Evolutionary conservation across 306 rosid genomes (phyloP), one percentile per base, ranked within the genome.

Genomic region (Vigna radiata): DNA sequence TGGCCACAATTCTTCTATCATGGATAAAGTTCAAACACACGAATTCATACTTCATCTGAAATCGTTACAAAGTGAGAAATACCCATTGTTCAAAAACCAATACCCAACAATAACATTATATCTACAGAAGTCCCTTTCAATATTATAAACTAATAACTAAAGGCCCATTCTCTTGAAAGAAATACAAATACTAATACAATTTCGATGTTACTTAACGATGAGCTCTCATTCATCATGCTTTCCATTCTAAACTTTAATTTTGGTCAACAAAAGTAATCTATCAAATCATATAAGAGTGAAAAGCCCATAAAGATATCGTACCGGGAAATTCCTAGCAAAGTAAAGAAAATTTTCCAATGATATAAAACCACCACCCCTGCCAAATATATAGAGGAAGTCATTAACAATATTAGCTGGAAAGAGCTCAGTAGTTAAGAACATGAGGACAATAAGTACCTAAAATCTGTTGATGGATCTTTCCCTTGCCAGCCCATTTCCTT

Each of bases 401-500:
- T 88, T 68, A 79, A 78, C 36, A 72, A 67, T 25, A 37, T 37
- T 46, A 16, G 21, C 75, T 63, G 44, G 25, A 61, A 44, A 58
- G 60, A 63, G 49, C 53, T 36, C 68, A 59, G 68, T 60, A 82
- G 61, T 65, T 15, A 66, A 31, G 41, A 75, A 33, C 19, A 82
- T 27, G 33, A 78, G 63, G 62, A 39, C 56, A 54, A 23, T 68
- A 75, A 66, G 78, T 68, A 95, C 99, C 99, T 90, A 85, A 95
- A 95, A 85, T 95, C 99, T 56, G 99, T 95, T 70, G 99, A 95
- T 43, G 99, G 99, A 82, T 95, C 99, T 83, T 95, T 95, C 78
- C 99, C 99, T 86, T 95, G 99, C 99, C 99, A 95, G 37, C 99
- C 99, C 99, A 95, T 95, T 83, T 95, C 99, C 85, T 95, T 95